Evolutionary conservation across 2,329 filamentous ascomycete genomes (phyloP).

Genomic region (Lachnellula arida): DNA sequence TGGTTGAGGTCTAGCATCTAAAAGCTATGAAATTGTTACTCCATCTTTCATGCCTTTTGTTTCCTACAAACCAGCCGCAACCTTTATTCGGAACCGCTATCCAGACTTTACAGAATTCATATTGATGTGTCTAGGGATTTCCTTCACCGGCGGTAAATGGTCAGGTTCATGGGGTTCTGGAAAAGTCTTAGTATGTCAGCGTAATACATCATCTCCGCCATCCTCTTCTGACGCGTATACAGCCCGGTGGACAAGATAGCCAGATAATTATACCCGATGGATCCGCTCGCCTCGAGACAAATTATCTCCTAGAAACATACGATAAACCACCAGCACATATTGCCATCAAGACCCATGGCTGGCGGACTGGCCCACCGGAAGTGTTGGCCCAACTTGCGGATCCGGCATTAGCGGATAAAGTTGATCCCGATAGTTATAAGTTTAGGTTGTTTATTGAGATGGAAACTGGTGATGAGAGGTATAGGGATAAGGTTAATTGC

Average conservation of each 20-base stretch:
- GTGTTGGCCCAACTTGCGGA: conserved; percentile 24
- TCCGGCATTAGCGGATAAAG: conserved; percentile 23
- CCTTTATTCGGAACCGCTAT: not conserved
- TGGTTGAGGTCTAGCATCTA: too few species aligned
- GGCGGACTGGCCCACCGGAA: conserved; percentile 43
- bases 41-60: not conserved
- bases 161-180: conserved; percentile 46
- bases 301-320: conserved; percentile 44
- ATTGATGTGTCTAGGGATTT: conserved; percentile 30
- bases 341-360: conserved; percentile 45
- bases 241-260: conserved; percentile 36
- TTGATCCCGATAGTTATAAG: conserved; percentile 36
- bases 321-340: conserved; percentile 43
- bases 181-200: conserved; percentile 35
- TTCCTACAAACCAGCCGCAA: not conserved
- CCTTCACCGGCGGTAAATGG: conserved; percentile 44
- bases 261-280: conserved; percentile 31
- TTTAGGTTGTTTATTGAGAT: conserved; percentile 47
- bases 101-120: not conserved
- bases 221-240: not conserved
- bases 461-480: conserved; percentile 46
- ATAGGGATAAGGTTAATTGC: conserved; percentile 45
- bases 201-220: too few species aligned
- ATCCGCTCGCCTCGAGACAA: conserved; percentile 39
- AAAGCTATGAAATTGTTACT: not conserved